These are phyloP conservation scores for Drechslera avenae DNA, from an alignment of 2,329 filamentous ascomycete genomes.

Conservation along the genomic window DNA sequence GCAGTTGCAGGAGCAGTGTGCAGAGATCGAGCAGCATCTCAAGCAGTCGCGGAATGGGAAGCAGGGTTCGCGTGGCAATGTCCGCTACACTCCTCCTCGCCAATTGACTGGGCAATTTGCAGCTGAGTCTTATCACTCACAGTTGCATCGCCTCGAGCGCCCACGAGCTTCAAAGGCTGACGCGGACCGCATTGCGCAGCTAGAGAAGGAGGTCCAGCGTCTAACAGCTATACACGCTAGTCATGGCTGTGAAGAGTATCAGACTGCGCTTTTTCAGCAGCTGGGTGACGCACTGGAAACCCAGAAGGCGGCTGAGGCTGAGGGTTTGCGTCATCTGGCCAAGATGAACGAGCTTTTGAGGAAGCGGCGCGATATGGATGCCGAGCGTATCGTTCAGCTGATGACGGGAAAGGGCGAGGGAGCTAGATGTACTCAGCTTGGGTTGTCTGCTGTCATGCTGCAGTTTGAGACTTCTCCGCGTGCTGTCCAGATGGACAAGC, in stretches of 20 bases:
- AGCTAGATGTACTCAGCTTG: background rate
- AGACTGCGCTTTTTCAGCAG: background rate
- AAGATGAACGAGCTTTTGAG: background rate
- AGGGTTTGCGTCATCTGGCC: background rate
- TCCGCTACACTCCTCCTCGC: too few species aligned
- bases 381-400: background rate
- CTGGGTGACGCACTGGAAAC: background rate
- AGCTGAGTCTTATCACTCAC: too few species aligned
- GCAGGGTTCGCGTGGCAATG: too few species aligned
- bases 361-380: background rate
- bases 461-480: too few species aligned
- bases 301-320: conserved; percentile 1
- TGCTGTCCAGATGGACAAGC: too few species aligned
- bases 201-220: background rate
- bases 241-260: background rate
- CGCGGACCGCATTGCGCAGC: background rate
- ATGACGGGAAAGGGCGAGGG: background rate
- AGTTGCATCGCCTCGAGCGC: too few species aligned
- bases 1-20: too few species aligned
- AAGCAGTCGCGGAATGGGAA: too few species aligned
- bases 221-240: background rate
- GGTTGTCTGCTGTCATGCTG: background rate
- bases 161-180: background rate
- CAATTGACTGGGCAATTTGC: background rate
- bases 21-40: too few species aligned